Evolutionary conservation across 352 stramenopile species (phyloP).

Genomic region (Hyaloperonospora brassicae): DNA sequence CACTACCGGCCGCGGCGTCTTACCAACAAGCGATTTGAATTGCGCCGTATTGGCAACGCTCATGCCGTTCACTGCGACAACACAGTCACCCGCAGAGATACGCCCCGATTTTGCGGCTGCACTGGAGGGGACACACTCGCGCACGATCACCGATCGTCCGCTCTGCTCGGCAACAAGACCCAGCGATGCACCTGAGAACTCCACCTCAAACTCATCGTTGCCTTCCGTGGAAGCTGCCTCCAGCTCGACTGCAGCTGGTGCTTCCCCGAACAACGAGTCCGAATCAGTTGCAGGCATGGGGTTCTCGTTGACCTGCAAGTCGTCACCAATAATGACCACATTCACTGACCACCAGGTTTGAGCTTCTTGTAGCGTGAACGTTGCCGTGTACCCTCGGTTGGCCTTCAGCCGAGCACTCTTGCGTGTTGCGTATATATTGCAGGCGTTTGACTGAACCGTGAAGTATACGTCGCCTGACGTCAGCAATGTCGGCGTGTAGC

Average conservation of each 20-base stretch:
- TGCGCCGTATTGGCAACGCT: constrained; percentile 56
- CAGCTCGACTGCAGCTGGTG: constrained; percentile 3
- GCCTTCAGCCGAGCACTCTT: constrained; percentile 66
- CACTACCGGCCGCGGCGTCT: constrained; percentile 49
- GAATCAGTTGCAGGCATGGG: constrained; percentile 13
- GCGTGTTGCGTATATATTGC: constrained; percentile 71
- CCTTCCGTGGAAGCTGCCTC: background rate
- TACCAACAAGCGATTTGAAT: constrained; percentile 63
- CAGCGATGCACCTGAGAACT: constrained; percentile 48
- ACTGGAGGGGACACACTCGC: constrained; percentile 56
- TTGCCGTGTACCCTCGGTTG: constrained; percentile 74
- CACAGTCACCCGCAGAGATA: constrained; percentile 56
- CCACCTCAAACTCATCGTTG: constrained; percentile 65
- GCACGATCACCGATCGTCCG: constrained; percentile 50
- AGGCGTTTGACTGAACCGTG: constrained; percentile 75
- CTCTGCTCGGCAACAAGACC: constrained; percentile 71
- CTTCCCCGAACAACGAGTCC: constrained; percentile 26
- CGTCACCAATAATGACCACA: constrained; percentile 74
- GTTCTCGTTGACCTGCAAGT: constrained; percentile 44
- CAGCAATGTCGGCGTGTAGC: constrained; percentile 76
- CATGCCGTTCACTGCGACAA: constrained; percentile 65
- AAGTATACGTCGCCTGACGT: constrained; percentile 82
- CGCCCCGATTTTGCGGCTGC: constrained; percentile 39
- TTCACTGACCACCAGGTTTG: constrained; percentile 77
- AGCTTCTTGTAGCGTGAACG: constrained; percentile 75